These are phyloP conservation scores for Psilocybe cyanescens DNA, from an alignment of 768 basidiomycete genomes.

Conservation along the genomic window DNA sequence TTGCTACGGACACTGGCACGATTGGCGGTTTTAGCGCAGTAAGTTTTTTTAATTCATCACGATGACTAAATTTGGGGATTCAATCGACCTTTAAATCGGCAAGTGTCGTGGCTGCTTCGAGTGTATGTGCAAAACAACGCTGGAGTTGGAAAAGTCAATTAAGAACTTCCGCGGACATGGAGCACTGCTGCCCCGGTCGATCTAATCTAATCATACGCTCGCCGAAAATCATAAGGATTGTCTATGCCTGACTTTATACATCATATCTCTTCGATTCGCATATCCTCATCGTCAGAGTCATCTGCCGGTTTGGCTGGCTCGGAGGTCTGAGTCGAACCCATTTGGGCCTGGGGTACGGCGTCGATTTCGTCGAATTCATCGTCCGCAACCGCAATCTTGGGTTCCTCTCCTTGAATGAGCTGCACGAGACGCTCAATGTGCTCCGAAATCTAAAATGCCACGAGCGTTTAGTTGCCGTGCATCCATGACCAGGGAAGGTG, in stretches of 20 bases:
- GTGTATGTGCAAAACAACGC: conserved; percentile 27
- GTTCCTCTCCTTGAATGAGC: conserved; percentile 82
- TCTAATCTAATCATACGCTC: too few species aligned
- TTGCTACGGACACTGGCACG: conserved; percentile 23
- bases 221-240: background rate
- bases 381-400: conserved; percentile 44
- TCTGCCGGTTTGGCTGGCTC: conserved; percentile 22
- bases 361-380: conserved; percentile 27
- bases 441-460: conserved; percentile 67
- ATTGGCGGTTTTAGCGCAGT: conserved; percentile 28
- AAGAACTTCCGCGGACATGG: background rate
- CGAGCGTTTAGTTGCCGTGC: background rate
- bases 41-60: background rate
- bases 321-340: conserved; percentile 4
- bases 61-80: background rate
- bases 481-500: background rate
- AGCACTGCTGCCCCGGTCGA: too few species aligned
- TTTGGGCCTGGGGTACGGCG: conserved; percentile 13
- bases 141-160: conserved; percentile 28
- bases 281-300: conserved; percentile 67
- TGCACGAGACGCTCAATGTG: conserved; percentile 88
- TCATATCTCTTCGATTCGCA: conserved; percentile 77
- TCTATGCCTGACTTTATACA: background rate
- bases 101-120: conserved; percentile 22
- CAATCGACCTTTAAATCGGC: conserved; percentile 23